A percentile compares a stretch with the other conserved stretches of the same genome.
Conservation (phyloP, 148 eudicot genomes). For the Chenopodium berlandieri region DNA sequence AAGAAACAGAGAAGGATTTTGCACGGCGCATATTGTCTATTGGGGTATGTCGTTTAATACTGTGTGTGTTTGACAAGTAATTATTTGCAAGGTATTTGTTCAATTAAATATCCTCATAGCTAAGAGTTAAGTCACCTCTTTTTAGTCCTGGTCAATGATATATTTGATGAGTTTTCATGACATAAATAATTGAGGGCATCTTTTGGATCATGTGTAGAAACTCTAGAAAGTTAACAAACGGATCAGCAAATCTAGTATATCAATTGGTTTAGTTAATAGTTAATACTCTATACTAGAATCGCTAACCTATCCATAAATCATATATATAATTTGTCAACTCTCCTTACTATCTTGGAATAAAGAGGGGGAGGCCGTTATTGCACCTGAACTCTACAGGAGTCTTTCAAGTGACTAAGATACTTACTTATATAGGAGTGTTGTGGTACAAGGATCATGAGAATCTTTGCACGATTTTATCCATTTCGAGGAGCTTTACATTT, state of each 20-base stretch:
- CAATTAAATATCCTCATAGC: not conserved
- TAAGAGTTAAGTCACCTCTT: not conserved
- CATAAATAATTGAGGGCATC: not conserved
- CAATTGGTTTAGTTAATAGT: not conserved
- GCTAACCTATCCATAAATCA: not conserved
- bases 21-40: conserved; percentile 75
- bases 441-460: not conserved
- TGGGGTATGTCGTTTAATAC: conserved; percentile 50
- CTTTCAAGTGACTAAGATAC: not conserved
- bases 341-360: not conserved
- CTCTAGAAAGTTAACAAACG: not conserved
- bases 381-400: not conserved
- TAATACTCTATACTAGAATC: not conserved
- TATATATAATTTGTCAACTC: not conserved
- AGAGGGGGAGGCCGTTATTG: not conserved
- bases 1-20: conserved; percentile 78
- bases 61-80: conserved; percentile 6
- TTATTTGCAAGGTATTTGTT: not conserved
- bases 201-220: not conserved
- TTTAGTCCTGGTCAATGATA: not conserved
- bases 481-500: not conserved
- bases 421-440: not conserved
- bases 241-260: not conserved
- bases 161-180: not conserved
- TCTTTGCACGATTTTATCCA: not conserved